These are phyloP conservation scores for Auricularia cornea DNA, from an alignment of 768 basidiomycete species.

Conservation along the genomic window DNA sequence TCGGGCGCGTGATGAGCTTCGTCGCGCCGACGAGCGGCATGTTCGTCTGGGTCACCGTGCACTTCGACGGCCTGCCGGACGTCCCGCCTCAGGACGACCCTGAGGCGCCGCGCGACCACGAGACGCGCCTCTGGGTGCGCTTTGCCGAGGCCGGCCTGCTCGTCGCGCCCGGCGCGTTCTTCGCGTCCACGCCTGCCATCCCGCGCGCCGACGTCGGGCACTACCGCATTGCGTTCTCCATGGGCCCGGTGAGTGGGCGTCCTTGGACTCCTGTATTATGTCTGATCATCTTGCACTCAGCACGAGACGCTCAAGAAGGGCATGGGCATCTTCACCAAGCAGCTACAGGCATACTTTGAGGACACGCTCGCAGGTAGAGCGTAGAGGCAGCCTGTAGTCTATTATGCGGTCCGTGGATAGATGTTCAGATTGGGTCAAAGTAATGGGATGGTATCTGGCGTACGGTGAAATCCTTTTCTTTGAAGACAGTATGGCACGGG, in stretches of 20 bases:
- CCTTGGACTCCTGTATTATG: not conserved
- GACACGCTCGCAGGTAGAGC: not conserved
- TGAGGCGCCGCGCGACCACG: constrained; percentile 32
- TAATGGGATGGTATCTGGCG: too few relatives aligned
- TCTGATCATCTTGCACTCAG: too few relatives aligned
- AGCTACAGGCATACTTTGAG: constrained; percentile 9
- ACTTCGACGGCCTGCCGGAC: constrained; percentile 50
- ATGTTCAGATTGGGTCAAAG: too few relatives aligned
- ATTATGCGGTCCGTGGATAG: too few relatives aligned
- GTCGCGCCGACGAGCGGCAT: constrained; percentile 76
- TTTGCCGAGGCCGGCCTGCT: constrained; percentile 57
- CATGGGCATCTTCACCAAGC: constrained; percentile 9
- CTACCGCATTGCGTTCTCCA: constrained; percentile 28
- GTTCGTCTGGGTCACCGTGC: constrained; percentile 69
- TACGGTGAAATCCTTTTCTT: too few relatives aligned
- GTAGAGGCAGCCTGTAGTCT: too few relatives aligned
- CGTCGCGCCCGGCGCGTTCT: constrained; percentile 50
- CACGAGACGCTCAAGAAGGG: constrained; percentile 8
- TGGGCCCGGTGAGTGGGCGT: constrained; percentile 16
- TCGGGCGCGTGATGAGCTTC: constrained; percentile 48
- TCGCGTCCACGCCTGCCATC: constrained; percentile 19
- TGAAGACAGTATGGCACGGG: too few relatives aligned
- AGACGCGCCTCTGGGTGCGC: constrained; percentile 51
- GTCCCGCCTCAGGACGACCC: constrained; percentile 23
- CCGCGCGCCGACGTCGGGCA: constrained; percentile 20